Evolutionary conservation across 1,284 basidiomycete species (phyloP).

Genomic region (Cryptococcus sp.): DNA sequence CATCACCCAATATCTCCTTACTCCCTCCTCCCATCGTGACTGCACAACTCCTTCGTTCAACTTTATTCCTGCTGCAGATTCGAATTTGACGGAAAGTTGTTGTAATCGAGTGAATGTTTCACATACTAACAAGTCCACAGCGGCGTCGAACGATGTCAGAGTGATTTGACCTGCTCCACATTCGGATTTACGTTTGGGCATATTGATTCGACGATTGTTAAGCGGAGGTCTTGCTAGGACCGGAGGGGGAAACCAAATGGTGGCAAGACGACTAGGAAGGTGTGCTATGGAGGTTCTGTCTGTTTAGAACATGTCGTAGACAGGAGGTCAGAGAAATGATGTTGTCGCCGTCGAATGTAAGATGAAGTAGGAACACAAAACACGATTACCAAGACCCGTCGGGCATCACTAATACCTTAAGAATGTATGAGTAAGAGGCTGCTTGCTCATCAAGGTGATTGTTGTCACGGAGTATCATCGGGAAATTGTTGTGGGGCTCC

Average conservation of each 20-base stretch:
- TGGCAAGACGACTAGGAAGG: too few relatives aligned
- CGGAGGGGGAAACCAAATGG: too few relatives aligned
- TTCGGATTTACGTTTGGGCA: constrained; percentile 19
- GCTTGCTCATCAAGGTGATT: too few relatives aligned
- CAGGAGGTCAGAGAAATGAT: too few relatives aligned
- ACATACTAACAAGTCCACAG: constrained; percentile 39
- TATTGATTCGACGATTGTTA: neutral
- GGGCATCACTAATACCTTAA: too few relatives aligned
- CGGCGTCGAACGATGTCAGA: constrained; percentile 37
- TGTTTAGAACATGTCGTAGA: too few relatives aligned
- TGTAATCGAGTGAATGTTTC: constrained; percentile 38
- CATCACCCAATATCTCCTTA: constrained; percentile 41
- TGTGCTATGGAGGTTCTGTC: too few relatives aligned
- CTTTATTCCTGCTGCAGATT: constrained; percentile 32
- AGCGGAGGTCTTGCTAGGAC: too few relatives aligned
- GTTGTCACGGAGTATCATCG: too few relatives aligned
- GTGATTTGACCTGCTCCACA: constrained; percentile 6
- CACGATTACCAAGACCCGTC: neutral
- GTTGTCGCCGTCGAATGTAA: neutral
- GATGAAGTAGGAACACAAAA: neutral
- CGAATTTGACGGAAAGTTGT: constrained; percentile 30
- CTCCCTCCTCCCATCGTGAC: constrained; percentile 40
- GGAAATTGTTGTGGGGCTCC: too few relatives aligned
- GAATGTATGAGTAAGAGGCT: too few relatives aligned
- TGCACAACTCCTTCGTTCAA: constrained; percentile 35